phyloP scores from a whole-genome alignment of 192 early-diverging fungal genomes.

The Mortierella hygrophila region DNA sequence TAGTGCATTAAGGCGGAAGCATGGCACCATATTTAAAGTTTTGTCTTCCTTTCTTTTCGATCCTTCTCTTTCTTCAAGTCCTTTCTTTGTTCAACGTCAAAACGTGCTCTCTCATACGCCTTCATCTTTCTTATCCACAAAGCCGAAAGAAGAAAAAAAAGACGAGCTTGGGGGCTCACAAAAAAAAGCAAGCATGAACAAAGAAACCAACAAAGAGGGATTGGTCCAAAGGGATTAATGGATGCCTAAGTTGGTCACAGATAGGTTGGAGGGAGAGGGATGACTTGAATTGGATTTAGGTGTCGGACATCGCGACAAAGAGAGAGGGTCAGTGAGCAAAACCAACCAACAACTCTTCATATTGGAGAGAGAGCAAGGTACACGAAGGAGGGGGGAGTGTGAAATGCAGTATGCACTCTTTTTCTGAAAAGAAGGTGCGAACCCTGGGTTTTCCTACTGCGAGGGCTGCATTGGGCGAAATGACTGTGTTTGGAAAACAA shows the following conservation, averaged over 20 bases:
- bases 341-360: not conserved
- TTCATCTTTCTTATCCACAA: not conserved
- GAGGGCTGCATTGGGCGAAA: not conserved
- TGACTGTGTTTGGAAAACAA: not conserved
- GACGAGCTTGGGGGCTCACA: not conserved
- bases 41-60: not conserved
- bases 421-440: not conserved
- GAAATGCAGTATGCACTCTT: not conserved
- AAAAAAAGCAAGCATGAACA: not conserved
- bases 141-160: not conserved
- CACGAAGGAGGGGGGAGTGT: not conserved
- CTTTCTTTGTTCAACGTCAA: not conserved
- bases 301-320: not conserved
- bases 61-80: not conserved
- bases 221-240: not conserved
- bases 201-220: not conserved
- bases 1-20: not conserved
- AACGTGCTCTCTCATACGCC: not conserved
- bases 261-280: not conserved
- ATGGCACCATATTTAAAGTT: conserved; percentile 48
- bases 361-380: not conserved
- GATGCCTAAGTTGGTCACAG: not conserved
- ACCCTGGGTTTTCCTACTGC: not conserved
- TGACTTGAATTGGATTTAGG: not conserved
- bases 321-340: not conserved